Percentiles rank a stretch among this genome's conserved stretches.
Evolutionary conservation across 768 basidiomycete genomes (phyloP).

Genomic region (Gelatoporia subvermispora): DNA sequence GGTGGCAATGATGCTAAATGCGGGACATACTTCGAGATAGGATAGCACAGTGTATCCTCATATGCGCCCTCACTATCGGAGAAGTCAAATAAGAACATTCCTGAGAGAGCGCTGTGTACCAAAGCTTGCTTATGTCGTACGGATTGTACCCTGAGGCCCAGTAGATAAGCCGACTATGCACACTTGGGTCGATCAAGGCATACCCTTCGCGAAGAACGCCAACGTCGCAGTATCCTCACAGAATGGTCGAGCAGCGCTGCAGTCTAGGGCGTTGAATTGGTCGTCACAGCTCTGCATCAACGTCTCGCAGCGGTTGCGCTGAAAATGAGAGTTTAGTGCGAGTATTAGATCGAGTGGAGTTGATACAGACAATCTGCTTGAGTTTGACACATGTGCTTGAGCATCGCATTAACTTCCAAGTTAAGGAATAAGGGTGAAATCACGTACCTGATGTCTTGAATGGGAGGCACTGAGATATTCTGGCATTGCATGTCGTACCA

Average conservation of each 20-base stretch:
- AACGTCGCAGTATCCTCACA: conserved; percentile 25
- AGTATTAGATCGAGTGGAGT: conserved; percentile 5
- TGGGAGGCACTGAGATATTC: conserved; percentile 53
- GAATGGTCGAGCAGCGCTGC: conserved; percentile 34
- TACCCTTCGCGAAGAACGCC: too few relatives aligned
- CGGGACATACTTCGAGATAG: conserved; percentile 30
- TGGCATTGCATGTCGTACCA: too few relatives aligned
- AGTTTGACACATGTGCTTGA: conserved; percentile 31
- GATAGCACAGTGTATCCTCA: conserved; percentile 54
- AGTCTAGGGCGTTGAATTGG: conserved; percentile 36
- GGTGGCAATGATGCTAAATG: conserved; percentile 19
- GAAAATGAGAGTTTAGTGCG: background rate
- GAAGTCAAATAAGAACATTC: background rate
- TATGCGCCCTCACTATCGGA: conserved; percentile 35
- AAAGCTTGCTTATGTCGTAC: conserved; percentile 65
- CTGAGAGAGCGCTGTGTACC: conserved; percentile 18
- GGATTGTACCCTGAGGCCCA: conserved; percentile 40
- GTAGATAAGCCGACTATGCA: conserved; percentile 15
- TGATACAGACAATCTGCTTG: conserved; percentile 32
- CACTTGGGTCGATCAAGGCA: too few relatives aligned
- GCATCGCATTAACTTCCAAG: background rate
- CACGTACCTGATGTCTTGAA: conserved; percentile 38
- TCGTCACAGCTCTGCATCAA: conserved; percentile 36
- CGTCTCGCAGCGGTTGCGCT: conserved; percentile 40
- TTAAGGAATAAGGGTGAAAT: background rate